phyloP scores from a whole-genome alignment of 1,284 basidiomycete species.

The Papiliotrema fonsecae region DNA sequence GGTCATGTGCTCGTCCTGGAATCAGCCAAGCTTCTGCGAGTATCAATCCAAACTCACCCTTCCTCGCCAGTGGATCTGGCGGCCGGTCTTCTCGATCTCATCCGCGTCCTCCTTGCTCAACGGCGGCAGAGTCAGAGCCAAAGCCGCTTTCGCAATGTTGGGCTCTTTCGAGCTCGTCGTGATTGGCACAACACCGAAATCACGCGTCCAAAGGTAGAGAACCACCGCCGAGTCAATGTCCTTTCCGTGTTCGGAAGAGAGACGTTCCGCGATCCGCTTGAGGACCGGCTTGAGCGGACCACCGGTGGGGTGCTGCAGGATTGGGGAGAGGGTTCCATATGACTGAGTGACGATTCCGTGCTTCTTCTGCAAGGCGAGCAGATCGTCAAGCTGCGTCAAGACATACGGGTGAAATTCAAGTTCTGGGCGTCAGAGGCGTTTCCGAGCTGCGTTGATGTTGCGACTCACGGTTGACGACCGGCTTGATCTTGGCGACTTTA shows the following conservation, averaged over 20 bases:
- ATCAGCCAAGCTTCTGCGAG: neutral
- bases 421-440: conserved; percentile 38
- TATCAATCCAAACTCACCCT: conserved; percentile 8
- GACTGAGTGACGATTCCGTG: conserved; percentile 61
- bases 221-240: conserved; percentile 57
- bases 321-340: conserved; percentile 56
- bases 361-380: conserved; percentile 56
- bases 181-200: conserved; percentile 57
- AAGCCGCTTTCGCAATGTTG: conserved; percentile 61
- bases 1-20: conserved; percentile 37
- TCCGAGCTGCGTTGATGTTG: neutral
- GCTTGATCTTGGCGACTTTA: conserved; percentile 55
- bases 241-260: conserved; percentile 42
- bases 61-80: conserved; percentile 56
- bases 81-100: conserved; percentile 59
- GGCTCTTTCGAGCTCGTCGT: conserved; percentile 64
- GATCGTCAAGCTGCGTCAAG: conserved; percentile 57
- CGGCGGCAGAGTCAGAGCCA: conserved; percentile 55
- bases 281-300: conserved; percentile 57
- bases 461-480: conserved; percentile 65
- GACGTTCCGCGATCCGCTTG: conserved; percentile 48
- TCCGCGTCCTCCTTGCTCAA: conserved; percentile 60
- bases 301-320: conserved; percentile 54
- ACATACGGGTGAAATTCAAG: conserved; percentile 74
- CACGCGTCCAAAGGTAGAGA: conserved; percentile 59